These are phyloP conservation scores for Colletotrichum sp. DNA, from an alignment of 2,329 filamentous ascomycete species.

Conservation along the genomic window DNA sequence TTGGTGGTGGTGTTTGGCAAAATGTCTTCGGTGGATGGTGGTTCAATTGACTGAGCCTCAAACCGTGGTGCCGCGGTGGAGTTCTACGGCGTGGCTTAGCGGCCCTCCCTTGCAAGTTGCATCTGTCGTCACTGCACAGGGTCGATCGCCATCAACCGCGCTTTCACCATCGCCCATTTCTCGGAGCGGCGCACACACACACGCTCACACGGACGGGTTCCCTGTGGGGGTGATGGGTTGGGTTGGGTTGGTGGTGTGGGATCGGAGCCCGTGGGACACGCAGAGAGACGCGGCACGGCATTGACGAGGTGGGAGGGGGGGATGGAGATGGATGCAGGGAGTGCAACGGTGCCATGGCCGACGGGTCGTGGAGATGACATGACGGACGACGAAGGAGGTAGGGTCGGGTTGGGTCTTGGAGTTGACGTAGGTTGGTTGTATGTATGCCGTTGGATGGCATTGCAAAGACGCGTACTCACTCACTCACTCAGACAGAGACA, in stretches of 20 bases:
- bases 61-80: constrained; percentile 9
- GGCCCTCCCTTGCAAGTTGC: background rate
- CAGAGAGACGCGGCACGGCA: background rate
- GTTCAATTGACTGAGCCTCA: constrained; percentile 18
- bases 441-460: background rate
- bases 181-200: background rate
- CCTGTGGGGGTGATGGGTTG: background rate
- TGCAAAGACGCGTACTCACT: background rate
- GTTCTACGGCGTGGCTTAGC: constrained; percentile 15
- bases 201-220: background rate
- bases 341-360: background rate
- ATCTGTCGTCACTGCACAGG: constrained; percentile 19
- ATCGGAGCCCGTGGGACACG: constrained; percentile 6
- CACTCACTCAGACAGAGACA: background rate
- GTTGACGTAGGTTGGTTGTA: background rate
- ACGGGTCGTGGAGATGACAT: constrained; percentile 2
- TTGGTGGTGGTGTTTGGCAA: background rate
- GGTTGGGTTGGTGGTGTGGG: background rate
- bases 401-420: background rate
- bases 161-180: constrained; percentile 2
- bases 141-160: constrained; percentile 9
- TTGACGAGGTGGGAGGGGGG: constrained; percentile 5
- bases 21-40: background rate
- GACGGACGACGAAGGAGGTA: background rate
- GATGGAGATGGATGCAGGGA: background rate